phyloP scores from a whole-genome alignment of 305 asterid species.

The Fraxinus platypoda region DNA sequence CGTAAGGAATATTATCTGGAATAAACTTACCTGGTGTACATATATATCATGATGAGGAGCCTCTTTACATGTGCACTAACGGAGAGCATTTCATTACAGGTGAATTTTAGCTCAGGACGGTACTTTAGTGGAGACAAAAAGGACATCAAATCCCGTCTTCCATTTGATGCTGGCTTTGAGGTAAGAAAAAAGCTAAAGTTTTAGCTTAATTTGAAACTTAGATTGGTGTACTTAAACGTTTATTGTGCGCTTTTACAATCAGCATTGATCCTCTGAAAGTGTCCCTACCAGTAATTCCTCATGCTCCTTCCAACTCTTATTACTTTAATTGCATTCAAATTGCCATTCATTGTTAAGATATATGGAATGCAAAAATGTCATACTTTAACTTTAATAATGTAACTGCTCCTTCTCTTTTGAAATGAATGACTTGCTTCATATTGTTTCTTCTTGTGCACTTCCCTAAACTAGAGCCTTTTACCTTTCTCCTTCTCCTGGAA shows the following conservation, averaged over 20 bases:
- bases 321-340: not conserved
- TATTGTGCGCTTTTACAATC: not conserved
- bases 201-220: not conserved
- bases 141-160: slow-evolving; percentile 69
- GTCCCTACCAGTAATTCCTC: not conserved
- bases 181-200: slow-evolving; percentile 33
- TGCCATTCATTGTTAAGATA: not conserved
- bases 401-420: not conserved
- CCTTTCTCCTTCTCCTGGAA: not conserved
- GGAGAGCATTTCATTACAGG: slow-evolving; percentile 47
- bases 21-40: not conserved
- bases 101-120: slow-evolving; percentile 95
- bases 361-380: not conserved
- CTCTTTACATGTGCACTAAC: slow-evolving; percentile 25
- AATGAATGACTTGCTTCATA: not conserved
- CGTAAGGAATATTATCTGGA: not conserved
- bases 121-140: slow-evolving; percentile 71
- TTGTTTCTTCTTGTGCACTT: not conserved
- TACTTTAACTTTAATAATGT: not conserved
- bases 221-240: not conserved
- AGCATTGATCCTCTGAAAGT: not conserved
- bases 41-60: not conserved
- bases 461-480: not conserved
- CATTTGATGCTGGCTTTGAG: slow-evolving; percentile 99
- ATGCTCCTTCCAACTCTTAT: not conserved